Base-by-base conservation (phyloP, 208 protist species). In the Strigomonas culicis region DNA sequence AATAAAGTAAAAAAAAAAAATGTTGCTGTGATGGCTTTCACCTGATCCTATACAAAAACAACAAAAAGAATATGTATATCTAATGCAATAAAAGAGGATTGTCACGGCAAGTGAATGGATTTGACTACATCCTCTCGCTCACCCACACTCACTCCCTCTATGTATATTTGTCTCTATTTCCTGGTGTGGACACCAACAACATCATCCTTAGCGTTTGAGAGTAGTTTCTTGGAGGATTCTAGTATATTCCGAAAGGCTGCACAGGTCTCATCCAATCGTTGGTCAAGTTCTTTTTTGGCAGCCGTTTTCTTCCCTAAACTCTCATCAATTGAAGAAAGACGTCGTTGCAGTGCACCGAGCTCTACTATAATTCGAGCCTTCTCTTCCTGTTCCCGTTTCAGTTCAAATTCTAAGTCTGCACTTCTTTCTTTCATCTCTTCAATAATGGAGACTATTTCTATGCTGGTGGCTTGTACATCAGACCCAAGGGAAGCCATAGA, bases 371-470 rank as follows among this genome's bases (percentile, higher is more conserved):
- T 11, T 0, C 74, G 72, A 8, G 63, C 60, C 36, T 74, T 67
- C 64, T 96, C 83, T 19, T 84, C 87, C 31, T 95, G 77, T 27
- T 95, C 91, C 7, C 82, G 68, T 4, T 75, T 56, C 32, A 97
- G 97, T 53, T 83, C 72, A 25, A 77, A 59, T 22, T 91, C 83
- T 17, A 95, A 70, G 56, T 84, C 63, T 22, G 55, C 59, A 22
- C 90, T 82, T 2, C 80, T 79, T 63, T 97, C 90, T 56, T 85
- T 81, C 79, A 97, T 82, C 56, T 93, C 88, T 53, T 97, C 93
- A 55, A 97, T 97, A 19, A 93, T 72, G 22, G 86, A 77, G 4
- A 95, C 90, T 6, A 95, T 72, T 74, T 93, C 86, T n/a, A 87
- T 86, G 66, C 83, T 95, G 1, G 90, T 92, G 19, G 75, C 56